phyloP scores from a whole-genome alignment of 139 green algal species.

The Tetradesmus obliquus region DNA sequence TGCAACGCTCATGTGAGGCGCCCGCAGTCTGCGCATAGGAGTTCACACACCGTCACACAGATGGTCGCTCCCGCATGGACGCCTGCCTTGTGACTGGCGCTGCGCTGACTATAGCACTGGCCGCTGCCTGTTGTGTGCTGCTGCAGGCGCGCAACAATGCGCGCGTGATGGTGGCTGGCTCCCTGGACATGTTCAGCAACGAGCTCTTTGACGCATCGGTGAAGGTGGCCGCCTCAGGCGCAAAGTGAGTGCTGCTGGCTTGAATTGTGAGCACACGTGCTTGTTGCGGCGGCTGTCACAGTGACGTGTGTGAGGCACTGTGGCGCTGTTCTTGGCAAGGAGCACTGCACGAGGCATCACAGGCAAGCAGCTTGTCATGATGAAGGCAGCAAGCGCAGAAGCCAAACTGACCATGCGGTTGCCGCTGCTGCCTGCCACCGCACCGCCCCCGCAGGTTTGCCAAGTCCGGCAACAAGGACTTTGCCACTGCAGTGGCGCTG shows the following conservation, averaged over 20 bases:
- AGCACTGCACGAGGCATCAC: neutral
- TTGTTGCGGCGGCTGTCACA: constrained; percentile 7
- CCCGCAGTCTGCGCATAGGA: too few relatives aligned
- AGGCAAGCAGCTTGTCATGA: neutral
- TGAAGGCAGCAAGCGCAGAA: neutral
- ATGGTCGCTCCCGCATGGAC: too few relatives aligned
- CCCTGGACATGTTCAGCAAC: constrained; percentile 86
- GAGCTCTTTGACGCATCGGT: constrained; percentile 60
- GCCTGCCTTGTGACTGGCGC: too few relatives aligned
- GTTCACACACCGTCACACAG: too few relatives aligned
- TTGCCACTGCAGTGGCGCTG: constrained; percentile 69
- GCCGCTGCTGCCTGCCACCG: neutral
- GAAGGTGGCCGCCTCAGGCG: constrained; percentile 14
- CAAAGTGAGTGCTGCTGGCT: constrained; percentile 25
- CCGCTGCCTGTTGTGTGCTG: constrained; percentile 5
- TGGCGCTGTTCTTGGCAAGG: too few relatives aligned
- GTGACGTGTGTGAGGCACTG: neutral
- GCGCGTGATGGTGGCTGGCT: constrained; percentile 84
- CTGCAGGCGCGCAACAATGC: constrained; percentile 91
- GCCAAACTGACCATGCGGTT: neutral
- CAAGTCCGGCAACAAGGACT: constrained; percentile 72
- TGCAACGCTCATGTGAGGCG: too few relatives aligned
- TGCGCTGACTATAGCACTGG: neutral
- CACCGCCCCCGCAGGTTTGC: neutral
- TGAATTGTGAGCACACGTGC: neutral